These are phyloP conservation scores for Penicillium samsonianum DNA, from an alignment of 495 filamentous ascomycete genomes.

Conservation along the genomic window DNA sequence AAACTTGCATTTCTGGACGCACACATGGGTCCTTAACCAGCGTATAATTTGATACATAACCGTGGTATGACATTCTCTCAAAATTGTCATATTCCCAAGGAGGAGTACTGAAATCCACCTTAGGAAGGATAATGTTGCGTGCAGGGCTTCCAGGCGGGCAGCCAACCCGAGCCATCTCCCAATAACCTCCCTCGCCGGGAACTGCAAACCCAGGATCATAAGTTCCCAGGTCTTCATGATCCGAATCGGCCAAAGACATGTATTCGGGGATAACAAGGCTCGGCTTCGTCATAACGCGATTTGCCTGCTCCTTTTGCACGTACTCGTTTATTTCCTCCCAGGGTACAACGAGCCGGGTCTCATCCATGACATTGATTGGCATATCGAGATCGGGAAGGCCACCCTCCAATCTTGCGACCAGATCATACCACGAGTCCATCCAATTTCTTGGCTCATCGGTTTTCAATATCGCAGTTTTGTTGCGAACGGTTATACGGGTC, in stretches of 20 bases:
- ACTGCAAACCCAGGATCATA: constrained; percentile 7
- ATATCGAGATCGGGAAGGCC: constrained; percentile 69
- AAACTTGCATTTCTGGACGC: constrained; percentile 52
- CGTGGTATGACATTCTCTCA: constrained; percentile 34
- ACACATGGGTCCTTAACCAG: constrained; percentile 60
- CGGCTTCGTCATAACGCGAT: neutral
- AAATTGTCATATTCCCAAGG: constrained; percentile 40
- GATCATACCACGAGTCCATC: constrained; percentile 36
- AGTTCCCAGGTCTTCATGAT: constrained; percentile 12
- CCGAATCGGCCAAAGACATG: constrained; percentile 9
- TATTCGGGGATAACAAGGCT: constrained; percentile 36
- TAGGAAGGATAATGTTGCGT: constrained; percentile 41
- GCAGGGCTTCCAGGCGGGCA: constrained; percentile 56
- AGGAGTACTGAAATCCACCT: constrained; percentile 37
- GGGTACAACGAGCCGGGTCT: constrained; percentile 64
- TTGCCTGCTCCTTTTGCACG: constrained; percentile 49
- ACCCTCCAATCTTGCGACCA: constrained; percentile 57
- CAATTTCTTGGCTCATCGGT: constrained; percentile 6
- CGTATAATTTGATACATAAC: constrained; percentile 61
- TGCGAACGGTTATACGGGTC: constrained; percentile 19
- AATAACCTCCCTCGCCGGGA: constrained; percentile 36
- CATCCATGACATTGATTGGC: constrained; percentile 66
- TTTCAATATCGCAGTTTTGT: constrained; percentile 7
- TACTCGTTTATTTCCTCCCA: constrained; percentile 63
- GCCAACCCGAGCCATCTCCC: constrained; percentile 55